Base-by-base conservation (phyloP, 192 early-diverging fungal species). In the Bifiguratus adelaidae region DNA sequence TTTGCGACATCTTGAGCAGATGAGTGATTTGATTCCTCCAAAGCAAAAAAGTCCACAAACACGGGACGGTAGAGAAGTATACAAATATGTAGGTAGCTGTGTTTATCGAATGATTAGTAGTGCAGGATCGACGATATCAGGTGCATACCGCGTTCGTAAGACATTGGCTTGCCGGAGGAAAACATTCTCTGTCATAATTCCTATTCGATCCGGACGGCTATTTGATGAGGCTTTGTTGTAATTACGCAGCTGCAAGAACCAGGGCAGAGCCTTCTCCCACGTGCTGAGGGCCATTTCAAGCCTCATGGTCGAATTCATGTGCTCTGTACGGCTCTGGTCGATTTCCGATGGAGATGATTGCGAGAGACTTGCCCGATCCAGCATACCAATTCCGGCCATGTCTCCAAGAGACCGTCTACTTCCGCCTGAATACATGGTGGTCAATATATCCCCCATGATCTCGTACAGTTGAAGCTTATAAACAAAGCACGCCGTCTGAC, bases 21-120 rank as follows among this genome's bases (percentile, higher is more conserved):
- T 19, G 46, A 35, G 12, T 48, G 46, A 13, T 38, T 38, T 12
- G 46, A 7, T 30, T 48, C 46, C 7, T 48, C 46, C 27, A 30
- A 32, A 30, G 46, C 46, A n/a, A 48, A 48, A 22, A 27, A 48
- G 13, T 48, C 32, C 13, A 48, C 46, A 48, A 48, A 48, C 30
- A 48, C 22, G 11, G 46, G 46, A 22, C 46, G 27, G 20, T 48
- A 48, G 15, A 48, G 30, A n/a, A 48, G 46, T n/a, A 48, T 48
- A 48, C 46, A 48, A 19, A 30, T 48, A 48, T 48, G 46, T 13
- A 48, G 46, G 30, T 48, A 48, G 22, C 46, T 48, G 23, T 48
- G 1, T 16, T 20, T 18, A 7, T 11, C 16, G 25, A 28, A 29
- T 6, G 30, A 33, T 33, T 6, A 33, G 15, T n/a, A n/a, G n/a